phyloP scores from a whole-genome alignment of 768 basidiomycete species.

The Filobasidium floriforme region DNA sequence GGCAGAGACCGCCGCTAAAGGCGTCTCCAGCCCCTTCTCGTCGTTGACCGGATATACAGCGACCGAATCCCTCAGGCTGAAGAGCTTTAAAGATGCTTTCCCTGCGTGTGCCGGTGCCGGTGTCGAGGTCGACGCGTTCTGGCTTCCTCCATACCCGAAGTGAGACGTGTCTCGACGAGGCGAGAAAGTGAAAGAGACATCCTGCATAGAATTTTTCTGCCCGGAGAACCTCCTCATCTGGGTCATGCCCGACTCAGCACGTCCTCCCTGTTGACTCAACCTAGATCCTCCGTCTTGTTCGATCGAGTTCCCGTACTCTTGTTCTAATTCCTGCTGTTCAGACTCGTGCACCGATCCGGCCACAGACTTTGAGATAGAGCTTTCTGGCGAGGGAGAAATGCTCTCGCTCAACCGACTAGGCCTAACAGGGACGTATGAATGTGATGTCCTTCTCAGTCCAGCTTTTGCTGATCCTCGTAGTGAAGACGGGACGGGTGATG shows the following conservation, averaged over 20 bases:
- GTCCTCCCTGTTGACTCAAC: background rate
- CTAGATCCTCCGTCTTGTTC: background rate
- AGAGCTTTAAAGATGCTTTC: slow-evolving; percentile 9
- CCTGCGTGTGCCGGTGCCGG: slow-evolving; percentile 11
- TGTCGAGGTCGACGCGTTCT: background rate
- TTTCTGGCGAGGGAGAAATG: slow-evolving; percentile 32
- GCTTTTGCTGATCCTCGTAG: background rate
- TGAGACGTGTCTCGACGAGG: slow-evolving; percentile 10
- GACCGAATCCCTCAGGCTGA: background rate
- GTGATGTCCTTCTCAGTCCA: slow-evolving; percentile 27
- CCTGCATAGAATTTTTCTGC: slow-evolving; percentile 13
- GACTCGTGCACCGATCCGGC: too few relatives aligned
- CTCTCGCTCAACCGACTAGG: slow-evolving; percentile 41
- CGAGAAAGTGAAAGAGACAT: slow-evolving; percentile 29
- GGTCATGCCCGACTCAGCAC: slow-evolving; percentile 3
- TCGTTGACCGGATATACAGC: background rate
- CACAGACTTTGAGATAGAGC: slow-evolving; percentile 11
- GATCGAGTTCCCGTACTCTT: too few relatives aligned
- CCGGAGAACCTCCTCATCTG: slow-evolving; percentile 18
- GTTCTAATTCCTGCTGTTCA: background rate
- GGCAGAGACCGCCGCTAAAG: background rate
- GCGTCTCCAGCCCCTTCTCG: background rate
- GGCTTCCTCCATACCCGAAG: background rate
- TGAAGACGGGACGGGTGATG: background rate
- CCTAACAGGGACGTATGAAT: slow-evolving; percentile 38